phyloP scores from a whole-genome alignment of 2,329 filamentous ascomycete genomes.

The Sporothrix mexicana region DNA sequence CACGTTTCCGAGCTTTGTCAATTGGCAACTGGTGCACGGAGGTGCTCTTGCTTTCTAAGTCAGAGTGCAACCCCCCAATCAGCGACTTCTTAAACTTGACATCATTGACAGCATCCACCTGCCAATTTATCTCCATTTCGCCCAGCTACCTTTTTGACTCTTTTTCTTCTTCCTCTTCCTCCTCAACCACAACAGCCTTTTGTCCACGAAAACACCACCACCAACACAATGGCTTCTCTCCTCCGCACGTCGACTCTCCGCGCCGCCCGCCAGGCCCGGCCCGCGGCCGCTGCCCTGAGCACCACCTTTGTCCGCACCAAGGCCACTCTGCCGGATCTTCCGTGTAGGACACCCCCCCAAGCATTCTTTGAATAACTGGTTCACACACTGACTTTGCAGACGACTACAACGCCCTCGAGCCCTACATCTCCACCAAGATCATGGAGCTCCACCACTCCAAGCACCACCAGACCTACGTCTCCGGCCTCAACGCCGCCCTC shows the following conservation, averaged over 20 bases:
- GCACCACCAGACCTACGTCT: constrained; percentile 81
- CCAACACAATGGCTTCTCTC: constrained; percentile 33
- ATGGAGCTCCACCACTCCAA: constrained; percentile 83
- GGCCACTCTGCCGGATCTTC: constrained; percentile 90
- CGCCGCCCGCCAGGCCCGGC: constrained; percentile 69
- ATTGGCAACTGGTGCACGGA: constrained; percentile 8
- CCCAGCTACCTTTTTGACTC: background rate
- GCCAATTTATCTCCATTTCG: background rate
- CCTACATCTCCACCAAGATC: constrained; percentile 75
- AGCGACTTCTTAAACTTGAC: constrained; percentile 4
- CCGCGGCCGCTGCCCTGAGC: constrained; percentile 69
- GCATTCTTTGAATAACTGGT: no score
- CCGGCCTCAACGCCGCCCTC: constrained; percentile 72
- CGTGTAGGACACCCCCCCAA: constrained; percentile 51
- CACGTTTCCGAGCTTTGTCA: constrained; percentile 28
- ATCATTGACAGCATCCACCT: constrained; percentile 22
- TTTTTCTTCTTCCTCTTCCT: background rate
- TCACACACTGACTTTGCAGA: constrained; percentile 58
- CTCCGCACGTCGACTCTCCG: constrained; percentile 69
- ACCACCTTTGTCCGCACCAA: constrained; percentile 83
- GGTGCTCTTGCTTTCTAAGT: background rate
- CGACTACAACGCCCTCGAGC: constrained; percentile 95
- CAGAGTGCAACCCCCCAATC: background rate
- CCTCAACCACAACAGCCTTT: background rate
- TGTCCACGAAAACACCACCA: background rate